Percentiles rank a stretch among this genome's conserved stretches.
phyloP scores from a whole-genome alignment of 2,329 filamentous ascomycete species.

The Coniochaeta sp. region DNA sequence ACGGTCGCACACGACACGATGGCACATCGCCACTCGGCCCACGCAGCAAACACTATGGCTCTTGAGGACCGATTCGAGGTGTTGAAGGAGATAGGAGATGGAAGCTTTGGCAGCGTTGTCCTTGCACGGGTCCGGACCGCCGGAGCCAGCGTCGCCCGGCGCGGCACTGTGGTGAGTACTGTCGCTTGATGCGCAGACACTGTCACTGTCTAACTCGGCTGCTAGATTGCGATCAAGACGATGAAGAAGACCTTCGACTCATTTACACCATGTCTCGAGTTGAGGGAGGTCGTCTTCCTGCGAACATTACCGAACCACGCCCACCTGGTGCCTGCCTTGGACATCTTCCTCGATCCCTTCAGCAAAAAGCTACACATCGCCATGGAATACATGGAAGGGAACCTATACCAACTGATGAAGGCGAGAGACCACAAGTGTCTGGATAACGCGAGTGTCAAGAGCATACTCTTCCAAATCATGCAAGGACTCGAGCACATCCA shows the following conservation, averaged over 20 bases:
- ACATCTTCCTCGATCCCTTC: constrained; percentile 96
- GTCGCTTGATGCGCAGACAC: constrained; percentile 4
- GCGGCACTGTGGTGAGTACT: constrained; percentile 79
- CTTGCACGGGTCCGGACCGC: constrained; percentile 87
- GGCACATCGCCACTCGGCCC: constrained; percentile 59
- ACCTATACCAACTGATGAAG: constrained; percentile 98
- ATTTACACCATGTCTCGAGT: constrained; percentile 80
- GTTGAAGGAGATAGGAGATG: constrained; percentile 96
- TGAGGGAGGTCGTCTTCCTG: constrained; percentile 95
- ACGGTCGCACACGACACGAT: constrained; percentile 64
- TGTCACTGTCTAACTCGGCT: constrained; percentile 1
- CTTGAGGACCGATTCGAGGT: constrained; percentile 96
- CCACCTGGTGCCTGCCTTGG: constrained; percentile 92
- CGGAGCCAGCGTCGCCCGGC: constrained; percentile 78
- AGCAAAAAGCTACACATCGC: constrained; percentile 95
- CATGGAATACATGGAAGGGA: constrained; percentile 99
- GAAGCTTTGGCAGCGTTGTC: constrained; percentile 94
- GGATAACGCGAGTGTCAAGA: constrained; percentile 89
- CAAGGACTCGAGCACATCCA: constrained; percentile 96
- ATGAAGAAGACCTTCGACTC: constrained; percentile 99
- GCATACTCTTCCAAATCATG: constrained; percentile 95
- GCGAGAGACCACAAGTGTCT: constrained; percentile 90
- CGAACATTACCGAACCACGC: constrained; percentile 80
- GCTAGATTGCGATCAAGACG: constrained; percentile 93
- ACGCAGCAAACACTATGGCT: constrained; percentile 41